A percentile compares a stretch with the other conserved stretches of the same genome.
These are phyloP conservation scores for Aureobasidium sp. DNA, from an alignment of 2,329 filamentous ascomycete species.

Conservation along the genomic window DNA sequence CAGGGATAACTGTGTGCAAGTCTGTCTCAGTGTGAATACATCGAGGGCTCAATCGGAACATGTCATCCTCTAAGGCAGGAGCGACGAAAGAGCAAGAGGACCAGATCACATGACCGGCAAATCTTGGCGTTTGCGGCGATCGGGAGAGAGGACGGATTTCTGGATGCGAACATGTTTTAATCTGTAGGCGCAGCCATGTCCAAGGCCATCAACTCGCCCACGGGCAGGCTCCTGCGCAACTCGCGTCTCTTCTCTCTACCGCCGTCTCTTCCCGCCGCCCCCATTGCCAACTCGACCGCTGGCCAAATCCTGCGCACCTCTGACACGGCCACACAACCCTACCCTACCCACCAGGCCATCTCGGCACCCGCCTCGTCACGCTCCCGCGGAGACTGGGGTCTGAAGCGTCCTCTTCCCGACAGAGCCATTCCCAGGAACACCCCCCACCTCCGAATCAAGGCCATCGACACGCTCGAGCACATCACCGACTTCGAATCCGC, in stretches of 20 bases:
- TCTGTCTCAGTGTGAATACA: neutral
- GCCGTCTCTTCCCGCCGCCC: constrained; percentile 60
- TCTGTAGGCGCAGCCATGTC: constrained; percentile 24
- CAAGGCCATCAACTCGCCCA: constrained; percentile 45
- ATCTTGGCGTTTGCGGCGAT: constrained; percentile 10
- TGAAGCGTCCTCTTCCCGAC: constrained; percentile 76
- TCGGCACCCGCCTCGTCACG: constrained; percentile 68
- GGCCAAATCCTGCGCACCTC: constrained; percentile 49
- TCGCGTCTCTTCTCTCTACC: constrained; percentile 90
- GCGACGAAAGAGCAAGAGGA: neutral
- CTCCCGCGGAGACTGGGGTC: constrained; percentile 78
- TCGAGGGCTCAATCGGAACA: neutral
- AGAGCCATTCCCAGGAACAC: constrained; percentile 64
- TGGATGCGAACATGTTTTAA: neutral
- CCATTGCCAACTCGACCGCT: constrained; percentile 38
- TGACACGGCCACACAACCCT: constrained; percentile 63
- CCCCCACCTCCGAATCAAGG: constrained; percentile 68
- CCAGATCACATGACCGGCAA: neutral
- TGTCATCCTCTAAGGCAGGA: neutral
- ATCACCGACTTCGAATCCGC: constrained; percentile 84
- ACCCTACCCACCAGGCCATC: constrained; percentile 78
- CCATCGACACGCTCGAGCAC: constrained; percentile 78
- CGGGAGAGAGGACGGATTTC: neutral
- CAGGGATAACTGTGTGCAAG: too few relatives aligned
- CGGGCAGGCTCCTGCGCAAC: constrained; percentile 65